Evolutionary conservation across 2,329 filamentous ascomycete species (phyloP).

Genomic region (Drechslera avenae): DNA sequence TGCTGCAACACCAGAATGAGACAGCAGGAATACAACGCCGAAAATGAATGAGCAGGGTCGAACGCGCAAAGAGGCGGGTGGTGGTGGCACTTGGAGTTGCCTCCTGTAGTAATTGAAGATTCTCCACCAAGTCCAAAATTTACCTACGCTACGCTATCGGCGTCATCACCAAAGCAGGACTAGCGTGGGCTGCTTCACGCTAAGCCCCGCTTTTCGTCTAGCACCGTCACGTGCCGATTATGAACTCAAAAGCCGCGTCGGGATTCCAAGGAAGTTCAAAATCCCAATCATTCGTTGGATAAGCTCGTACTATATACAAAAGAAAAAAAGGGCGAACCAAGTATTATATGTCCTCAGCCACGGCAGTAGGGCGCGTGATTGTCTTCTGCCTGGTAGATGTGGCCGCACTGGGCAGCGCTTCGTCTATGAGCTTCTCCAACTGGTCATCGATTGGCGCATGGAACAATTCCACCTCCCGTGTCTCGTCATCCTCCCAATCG

Average conservation of each 20-base stretch:
- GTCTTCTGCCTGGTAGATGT: background rate
- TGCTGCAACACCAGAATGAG: constrained; percentile 14
- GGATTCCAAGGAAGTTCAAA: background rate
- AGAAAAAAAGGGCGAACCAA: too few relatives aligned
- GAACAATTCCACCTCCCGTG: constrained; percentile 9
- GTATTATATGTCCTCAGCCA: background rate
- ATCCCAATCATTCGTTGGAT: background rate
- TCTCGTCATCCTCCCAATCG: constrained; percentile 38
- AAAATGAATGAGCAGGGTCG: background rate
- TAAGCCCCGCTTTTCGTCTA: background rate
- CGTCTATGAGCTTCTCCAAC: background rate
- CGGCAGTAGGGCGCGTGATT: background rate
- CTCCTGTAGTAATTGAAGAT: constrained; percentile 1
- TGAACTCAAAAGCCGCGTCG: background rate
- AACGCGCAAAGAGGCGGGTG: background rate
- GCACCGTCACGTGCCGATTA: background rate
- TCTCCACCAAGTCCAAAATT: constrained; percentile 6
- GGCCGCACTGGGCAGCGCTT: background rate
- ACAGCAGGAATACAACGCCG: background rate
- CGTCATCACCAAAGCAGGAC: constrained; percentile 11
- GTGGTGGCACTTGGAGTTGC: background rate
- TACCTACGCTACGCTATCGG: background rate
- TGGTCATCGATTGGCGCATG: constrained; percentile 11
- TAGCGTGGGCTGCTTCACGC: background rate
- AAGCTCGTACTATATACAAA: background rate